phyloP scores from a whole-genome alignment of 805 yeast species.

The Wickerhamomyces tratensis region DNA sequence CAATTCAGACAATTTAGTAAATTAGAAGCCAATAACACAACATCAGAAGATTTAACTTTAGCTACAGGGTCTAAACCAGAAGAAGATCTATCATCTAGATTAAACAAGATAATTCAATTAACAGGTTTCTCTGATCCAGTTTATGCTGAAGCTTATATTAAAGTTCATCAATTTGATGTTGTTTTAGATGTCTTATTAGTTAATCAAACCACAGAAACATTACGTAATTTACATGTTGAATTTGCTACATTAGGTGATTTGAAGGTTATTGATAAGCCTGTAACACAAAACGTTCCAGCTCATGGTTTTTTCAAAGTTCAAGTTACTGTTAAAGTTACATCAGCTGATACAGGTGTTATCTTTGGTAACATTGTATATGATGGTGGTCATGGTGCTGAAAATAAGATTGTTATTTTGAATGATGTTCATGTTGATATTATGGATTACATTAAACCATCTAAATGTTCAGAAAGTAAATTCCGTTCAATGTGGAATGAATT shows the following conservation, averaged over 20 bases:
- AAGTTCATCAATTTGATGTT: conserved; percentile 95
- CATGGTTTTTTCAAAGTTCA: conserved; percentile 91
- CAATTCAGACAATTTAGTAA: conserved; percentile 69
- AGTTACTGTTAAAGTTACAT: conserved; percentile 85
- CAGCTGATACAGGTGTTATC: conserved; percentile 97
- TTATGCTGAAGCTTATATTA: conserved; percentile 93
- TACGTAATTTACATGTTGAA: conserved; percentile 86
- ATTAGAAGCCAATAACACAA: conserved; percentile 32
- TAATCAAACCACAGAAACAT: conserved; percentile 86
- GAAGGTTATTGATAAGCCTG: conserved; percentile 87
- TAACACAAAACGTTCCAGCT: conserved; percentile 89
- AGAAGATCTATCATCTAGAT: conserved; percentile 63
- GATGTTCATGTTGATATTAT: conserved; percentile 94
- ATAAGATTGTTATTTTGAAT: conserved; percentile 81
- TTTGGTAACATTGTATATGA: conserved; percentile 96
- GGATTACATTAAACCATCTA: conserved; percentile 96
- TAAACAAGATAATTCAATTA: conserved; percentile 81
- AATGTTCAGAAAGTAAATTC: conserved; percentile 80
- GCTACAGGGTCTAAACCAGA: conserved; percentile 43
- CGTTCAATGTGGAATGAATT: conserved; percentile 98
- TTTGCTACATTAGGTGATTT: conserved; percentile 95
- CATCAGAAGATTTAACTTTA: conserved; percentile 49
- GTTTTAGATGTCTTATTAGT: conserved; percentile 88
- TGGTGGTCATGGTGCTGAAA: conserved; percentile 88
- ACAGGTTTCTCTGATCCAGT: conserved; percentile 99